These are phyloP conservation scores for Pseudogymnoascus sp. DNA, from an alignment of 2,329 filamentous ascomycete genomes.

Conservation along the genomic window DNA sequence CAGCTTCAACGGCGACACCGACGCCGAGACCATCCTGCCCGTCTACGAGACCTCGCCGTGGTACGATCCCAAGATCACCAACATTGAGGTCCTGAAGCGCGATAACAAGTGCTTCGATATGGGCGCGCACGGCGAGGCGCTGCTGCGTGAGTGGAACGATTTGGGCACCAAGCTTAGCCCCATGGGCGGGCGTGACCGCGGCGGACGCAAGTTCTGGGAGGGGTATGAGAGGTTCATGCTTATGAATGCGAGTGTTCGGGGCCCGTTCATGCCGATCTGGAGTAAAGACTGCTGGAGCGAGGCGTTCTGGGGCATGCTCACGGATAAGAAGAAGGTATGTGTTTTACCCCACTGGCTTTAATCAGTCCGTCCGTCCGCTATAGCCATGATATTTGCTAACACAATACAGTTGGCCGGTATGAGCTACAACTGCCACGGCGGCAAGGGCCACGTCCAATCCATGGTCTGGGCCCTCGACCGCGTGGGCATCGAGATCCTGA, in stretches of 20 bases:
- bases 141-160: constrained; percentile 2
- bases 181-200: neutral
- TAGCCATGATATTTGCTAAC: neutral
- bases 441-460: constrained; percentile 7
- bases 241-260: constrained; percentile 9
- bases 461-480: constrained; percentile 10
- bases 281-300: constrained; percentile 9
- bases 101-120: constrained; percentile 10
- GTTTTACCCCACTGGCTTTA: neutral
- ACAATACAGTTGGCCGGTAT: constrained; percentile 21
- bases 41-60: neutral
- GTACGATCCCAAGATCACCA: constrained; percentile 10
- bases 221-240: constrained; percentile 9
- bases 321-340: constrained; percentile 13
- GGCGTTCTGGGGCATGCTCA: constrained; percentile 5
- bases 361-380: neutral
- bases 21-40: neutral
- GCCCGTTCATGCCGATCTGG: constrained; percentile 10
- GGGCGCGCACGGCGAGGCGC: constrained; percentile 3
- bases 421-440: constrained; percentile 14
- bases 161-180: neutral
- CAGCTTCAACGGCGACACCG: constrained; percentile 9
- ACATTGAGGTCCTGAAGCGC: constrained; percentile 8
- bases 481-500: constrained; percentile 30
- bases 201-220: constrained; percentile 21